Evolutionary conservation across 257 asterid genomes (phyloP).

Genomic region (Jacaranda mimosifolia): DNA sequence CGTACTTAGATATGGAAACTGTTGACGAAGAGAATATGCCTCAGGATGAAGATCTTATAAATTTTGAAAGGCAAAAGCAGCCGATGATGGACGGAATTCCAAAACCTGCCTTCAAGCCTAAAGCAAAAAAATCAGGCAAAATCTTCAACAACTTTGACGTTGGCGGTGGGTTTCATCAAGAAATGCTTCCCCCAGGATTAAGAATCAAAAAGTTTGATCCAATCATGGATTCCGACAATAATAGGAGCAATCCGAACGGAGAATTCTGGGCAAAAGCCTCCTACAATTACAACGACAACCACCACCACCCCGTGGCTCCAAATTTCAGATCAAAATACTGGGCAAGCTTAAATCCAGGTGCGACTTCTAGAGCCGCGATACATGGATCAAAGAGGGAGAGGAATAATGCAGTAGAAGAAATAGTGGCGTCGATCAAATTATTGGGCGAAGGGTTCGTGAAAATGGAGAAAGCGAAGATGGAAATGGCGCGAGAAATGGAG

Average conservation of each 20-base stretch:
- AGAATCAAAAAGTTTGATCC: constrained; percentile 45
- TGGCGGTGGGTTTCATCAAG: constrained; percentile 45
- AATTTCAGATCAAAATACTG: constrained; percentile 46
- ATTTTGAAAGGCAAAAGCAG: constrained; percentile 38
- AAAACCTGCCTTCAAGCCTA: constrained; percentile 39
- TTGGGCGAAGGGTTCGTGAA: constrained; percentile 88
- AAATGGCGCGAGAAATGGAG: constrained; percentile 88
- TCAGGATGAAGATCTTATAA: constrained; percentile 34
- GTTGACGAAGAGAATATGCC: constrained; percentile 50
- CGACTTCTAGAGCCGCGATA: constrained; percentile 23
- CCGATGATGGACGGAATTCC: constrained; percentile 42
- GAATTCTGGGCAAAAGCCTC: constrained; percentile 46
- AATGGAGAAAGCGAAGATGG: constrained; percentile 92
- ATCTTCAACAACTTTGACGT: constrained; percentile 44
- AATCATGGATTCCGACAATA: constrained; percentile 34
- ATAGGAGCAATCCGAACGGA: constrained; percentile 37
- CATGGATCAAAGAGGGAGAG: constrained; percentile 64
- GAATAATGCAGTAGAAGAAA: constrained; percentile 60
- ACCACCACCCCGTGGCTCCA: constrained; percentile 23
- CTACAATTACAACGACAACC: constrained; percentile 12
- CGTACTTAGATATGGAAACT: constrained; percentile 31
- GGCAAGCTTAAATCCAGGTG: constrained; percentile 35
- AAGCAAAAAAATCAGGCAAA: constrained; percentile 47
- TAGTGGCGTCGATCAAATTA: constrained; percentile 67
- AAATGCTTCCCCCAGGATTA: constrained; percentile 47